These are phyloP conservation scores for Diversispora epigaea DNA, from an alignment of 192 early-diverging fungal genomes.

Conservation along the genomic window DNA sequence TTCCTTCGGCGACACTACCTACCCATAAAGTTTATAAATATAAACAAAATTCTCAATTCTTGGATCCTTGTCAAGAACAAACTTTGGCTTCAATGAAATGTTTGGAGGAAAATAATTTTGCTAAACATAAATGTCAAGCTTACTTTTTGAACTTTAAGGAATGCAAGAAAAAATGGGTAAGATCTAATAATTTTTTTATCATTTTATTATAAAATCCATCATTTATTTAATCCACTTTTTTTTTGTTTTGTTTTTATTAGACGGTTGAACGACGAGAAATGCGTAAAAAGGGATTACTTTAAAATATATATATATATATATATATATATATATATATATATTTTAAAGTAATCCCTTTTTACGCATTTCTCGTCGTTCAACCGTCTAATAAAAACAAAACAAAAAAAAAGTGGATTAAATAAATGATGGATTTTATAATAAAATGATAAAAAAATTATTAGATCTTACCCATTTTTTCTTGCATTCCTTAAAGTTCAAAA, in stretches of 20 bases:
- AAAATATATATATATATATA: too few species aligned
- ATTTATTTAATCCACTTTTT: neutral
- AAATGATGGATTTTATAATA: too few species aligned
- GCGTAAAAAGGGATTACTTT: slow-evolving; percentile 12
- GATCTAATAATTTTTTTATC: neutral
- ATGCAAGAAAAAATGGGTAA: slow-evolving; percentile 62
- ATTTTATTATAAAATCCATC: too few species aligned
- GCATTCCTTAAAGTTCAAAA: slow-evolving; percentile 55
- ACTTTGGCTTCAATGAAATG: slow-evolving; percentile 54
- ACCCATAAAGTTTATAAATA: slow-evolving; percentile 44
- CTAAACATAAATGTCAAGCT: slow-evolving; percentile 48
- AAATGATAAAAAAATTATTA: neutral
- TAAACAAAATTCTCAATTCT: slow-evolving; percentile 53
- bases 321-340: too few species aligned
- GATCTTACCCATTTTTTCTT: slow-evolving; percentile 58
- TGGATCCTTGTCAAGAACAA: slow-evolving; percentile 54
- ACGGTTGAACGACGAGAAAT: slow-evolving; percentile 9
- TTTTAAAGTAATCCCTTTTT: slow-evolving; percentile 9
- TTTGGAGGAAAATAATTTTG: slow-evolving; percentile 54
- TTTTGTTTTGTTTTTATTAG: neutral
- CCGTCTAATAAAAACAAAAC: neutral
- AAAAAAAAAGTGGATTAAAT: neutral
- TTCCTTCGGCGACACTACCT: too few species aligned
- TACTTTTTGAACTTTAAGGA: slow-evolving; percentile 55
- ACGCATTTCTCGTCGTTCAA: slow-evolving; percentile 10